These are phyloP conservation scores for Trichoderma pleuroti DNA, from an alignment of 2,329 filamentous ascomycete species.

Conservation along the genomic window DNA sequence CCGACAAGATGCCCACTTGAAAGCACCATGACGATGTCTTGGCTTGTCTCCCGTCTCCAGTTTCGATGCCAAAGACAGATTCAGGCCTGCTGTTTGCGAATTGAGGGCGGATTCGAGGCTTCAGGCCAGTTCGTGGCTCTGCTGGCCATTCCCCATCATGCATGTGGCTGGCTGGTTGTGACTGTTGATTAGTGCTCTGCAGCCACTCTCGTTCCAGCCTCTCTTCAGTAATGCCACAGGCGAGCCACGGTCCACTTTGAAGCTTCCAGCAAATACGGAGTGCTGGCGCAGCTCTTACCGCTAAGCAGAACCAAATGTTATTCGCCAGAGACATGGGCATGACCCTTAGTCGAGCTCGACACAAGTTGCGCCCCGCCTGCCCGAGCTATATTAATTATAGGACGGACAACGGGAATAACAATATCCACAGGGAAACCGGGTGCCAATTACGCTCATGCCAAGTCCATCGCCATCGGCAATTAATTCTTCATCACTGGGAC, in stretches of 20 bases:
- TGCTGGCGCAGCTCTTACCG: not conserved
- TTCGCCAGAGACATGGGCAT: not conserved
- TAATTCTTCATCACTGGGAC: not conserved
- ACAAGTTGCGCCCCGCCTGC: not conserved
- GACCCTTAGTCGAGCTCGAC: not conserved
- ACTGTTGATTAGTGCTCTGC: not conserved
- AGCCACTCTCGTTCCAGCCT: not conserved
- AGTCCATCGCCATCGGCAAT: not conserved
- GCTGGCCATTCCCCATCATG: not conserved
- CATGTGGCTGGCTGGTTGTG: not conserved
- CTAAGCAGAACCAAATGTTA: not conserved
- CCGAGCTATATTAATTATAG: constrained; percentile 1
- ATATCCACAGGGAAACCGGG: not conserved
- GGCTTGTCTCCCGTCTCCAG: not conserved
- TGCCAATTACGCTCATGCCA: not conserved
- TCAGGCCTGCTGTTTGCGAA: not conserved
- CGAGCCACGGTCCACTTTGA: not conserved
- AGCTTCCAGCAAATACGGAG: not conserved
- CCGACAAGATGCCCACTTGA: not conserved
- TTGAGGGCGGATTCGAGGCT: not conserved
- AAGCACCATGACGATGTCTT: not conserved
- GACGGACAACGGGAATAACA: constrained; percentile 12
- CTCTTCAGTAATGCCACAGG: not conserved
- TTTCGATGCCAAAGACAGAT: not conserved
- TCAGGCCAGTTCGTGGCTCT: not conserved